A percentile compares a stretch with the other conserved stretches of the same genome.
Conservation (phyloP, 2,329 filamentous ascomycete species). For the Calonectria hongkongensis region DNA sequence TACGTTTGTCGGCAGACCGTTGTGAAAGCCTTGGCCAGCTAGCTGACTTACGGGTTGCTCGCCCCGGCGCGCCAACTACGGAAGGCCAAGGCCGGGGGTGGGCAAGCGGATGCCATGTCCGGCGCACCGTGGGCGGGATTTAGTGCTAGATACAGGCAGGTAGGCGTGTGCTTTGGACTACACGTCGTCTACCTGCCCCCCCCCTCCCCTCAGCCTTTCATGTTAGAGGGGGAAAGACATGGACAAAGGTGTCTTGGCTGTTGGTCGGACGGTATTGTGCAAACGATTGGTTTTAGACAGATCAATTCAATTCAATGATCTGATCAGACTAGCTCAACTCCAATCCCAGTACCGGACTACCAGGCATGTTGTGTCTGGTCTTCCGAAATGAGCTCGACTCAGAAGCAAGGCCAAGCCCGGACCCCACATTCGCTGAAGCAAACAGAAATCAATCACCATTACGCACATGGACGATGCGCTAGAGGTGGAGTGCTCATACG, state of each 20-base stretch:
- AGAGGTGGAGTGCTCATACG: constrained; percentile 6
- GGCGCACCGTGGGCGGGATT: constrained; percentile 34
- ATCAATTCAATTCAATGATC: constrained; percentile 7
- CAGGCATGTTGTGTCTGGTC: constrained; percentile 15
- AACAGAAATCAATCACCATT: constrained; percentile 1
- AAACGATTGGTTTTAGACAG: constrained; percentile 26
- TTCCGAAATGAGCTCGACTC: constrained; percentile 11
- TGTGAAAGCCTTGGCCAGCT: constrained; percentile 42
- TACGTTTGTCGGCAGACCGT: constrained; percentile 38
- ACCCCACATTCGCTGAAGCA: constrained; percentile 10
- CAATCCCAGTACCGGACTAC: background rate
- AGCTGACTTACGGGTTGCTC: constrained; percentile 38
- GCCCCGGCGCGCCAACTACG: constrained; percentile 35
- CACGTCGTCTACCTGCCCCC: background rate
- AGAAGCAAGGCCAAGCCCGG: background rate
- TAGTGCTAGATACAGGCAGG: constrained; percentile 25
- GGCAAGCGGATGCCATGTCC: constrained; percentile 39
- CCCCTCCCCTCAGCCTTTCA: constrained; percentile 12
- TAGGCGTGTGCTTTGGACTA: constrained; percentile 21
- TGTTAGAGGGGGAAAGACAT: constrained; percentile 27
- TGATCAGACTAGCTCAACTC: constrained; percentile 18
- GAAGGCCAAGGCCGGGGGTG: constrained; percentile 30
- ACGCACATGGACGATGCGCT: background rate
- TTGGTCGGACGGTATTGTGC: constrained; percentile 33
- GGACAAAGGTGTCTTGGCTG: constrained; percentile 29